phyloP scores from a whole-genome alignment of 129 eudicot species.

The Calendula officinalis region DNA sequence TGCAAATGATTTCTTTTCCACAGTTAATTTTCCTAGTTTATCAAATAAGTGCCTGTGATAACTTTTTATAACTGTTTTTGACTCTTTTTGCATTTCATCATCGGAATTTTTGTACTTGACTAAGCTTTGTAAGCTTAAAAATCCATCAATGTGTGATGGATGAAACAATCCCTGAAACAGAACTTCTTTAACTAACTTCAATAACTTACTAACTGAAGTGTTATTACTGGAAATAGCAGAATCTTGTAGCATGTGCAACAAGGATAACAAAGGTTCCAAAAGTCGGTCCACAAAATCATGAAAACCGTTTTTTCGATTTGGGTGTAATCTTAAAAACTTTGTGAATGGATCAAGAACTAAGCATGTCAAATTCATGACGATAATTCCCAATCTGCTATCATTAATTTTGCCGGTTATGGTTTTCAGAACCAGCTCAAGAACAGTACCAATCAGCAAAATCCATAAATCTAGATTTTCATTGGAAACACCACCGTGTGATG shows the following conservation, averaged over 20 bases:
- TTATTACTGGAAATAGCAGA: constrained; percentile 16
- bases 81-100: constrained; percentile 41
- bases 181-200: constrained; percentile 61
- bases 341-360: constrained; percentile 69
- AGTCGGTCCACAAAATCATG: constrained; percentile 70
- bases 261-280: constrained; percentile 66
- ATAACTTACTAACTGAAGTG: constrained; percentile 34
- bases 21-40: constrained; percentile 51
- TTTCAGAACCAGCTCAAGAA: constrained; percentile 54
- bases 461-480: constrained; percentile 80
- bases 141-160: constrained; percentile 75
- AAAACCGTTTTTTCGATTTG: constrained; percentile 64
- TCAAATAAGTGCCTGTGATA: constrained; percentile 83
- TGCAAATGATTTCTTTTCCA: constrained; percentile 45
- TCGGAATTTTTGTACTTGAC: constrained; percentile 53
- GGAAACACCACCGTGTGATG: constrained; percentile 64
- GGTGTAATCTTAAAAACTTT: constrained; percentile 77
- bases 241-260: constrained; percentile 43
- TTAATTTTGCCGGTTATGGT: constrained; percentile 29
- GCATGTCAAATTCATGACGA: constrained; percentile 50
- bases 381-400: constrained; percentile 30
- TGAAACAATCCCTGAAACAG: constrained; percentile 83
- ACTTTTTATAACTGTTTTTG: constrained; percentile 56
- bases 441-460: constrained; percentile 45
- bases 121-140: constrained; percentile 58